These are phyloP conservation scores for Eutrema japonicum DNA, from an alignment of 345 rosid species.

Conservation along the genomic window DNA sequence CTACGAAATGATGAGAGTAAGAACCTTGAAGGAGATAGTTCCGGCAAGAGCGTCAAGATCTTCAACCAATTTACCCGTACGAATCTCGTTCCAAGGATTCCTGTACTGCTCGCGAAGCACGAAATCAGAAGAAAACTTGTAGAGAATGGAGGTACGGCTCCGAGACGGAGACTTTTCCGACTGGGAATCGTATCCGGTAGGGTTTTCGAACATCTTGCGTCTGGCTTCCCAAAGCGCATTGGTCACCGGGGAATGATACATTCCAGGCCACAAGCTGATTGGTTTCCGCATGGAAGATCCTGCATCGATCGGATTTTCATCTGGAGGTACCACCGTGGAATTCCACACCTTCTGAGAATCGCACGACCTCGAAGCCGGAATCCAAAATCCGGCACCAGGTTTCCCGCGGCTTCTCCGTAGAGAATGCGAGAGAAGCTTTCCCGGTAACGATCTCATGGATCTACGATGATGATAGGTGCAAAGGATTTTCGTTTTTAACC, in stretches of 20 bases:
- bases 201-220: constrained; percentile 59
- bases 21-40: constrained; percentile 80
- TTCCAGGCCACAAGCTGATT: constrained; percentile 91
- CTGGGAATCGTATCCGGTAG: constrained; percentile 38
- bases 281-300: constrained; percentile 83
- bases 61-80: constrained; percentile 82
- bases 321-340: constrained; percentile 12
- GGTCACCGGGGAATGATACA: constrained; percentile 92
- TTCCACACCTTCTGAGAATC: constrained; percentile 28
- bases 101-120: constrained; percentile 80
- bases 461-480: constrained; percentile 13
- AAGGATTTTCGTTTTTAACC: not conserved
- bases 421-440: constrained; percentile 28
- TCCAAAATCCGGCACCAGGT: not conserved
- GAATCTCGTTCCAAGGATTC: constrained; percentile 86
- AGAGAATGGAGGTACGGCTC: constrained; percentile 75
- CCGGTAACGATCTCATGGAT: constrained; percentile 37
- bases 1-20: not conserved
- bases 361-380: constrained; percentile 21
- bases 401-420: constrained; percentile 37
- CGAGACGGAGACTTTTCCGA: constrained; percentile 59
- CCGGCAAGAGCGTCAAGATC: constrained; percentile 98
- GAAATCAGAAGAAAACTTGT: constrained; percentile 75
- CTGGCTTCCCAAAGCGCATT: constrained; percentile 95
- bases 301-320: constrained; percentile 62